Evolutionary conservation across 768 basidiomycete species (phyloP).

Genomic region (Auriscalpium orientale): DNA sequence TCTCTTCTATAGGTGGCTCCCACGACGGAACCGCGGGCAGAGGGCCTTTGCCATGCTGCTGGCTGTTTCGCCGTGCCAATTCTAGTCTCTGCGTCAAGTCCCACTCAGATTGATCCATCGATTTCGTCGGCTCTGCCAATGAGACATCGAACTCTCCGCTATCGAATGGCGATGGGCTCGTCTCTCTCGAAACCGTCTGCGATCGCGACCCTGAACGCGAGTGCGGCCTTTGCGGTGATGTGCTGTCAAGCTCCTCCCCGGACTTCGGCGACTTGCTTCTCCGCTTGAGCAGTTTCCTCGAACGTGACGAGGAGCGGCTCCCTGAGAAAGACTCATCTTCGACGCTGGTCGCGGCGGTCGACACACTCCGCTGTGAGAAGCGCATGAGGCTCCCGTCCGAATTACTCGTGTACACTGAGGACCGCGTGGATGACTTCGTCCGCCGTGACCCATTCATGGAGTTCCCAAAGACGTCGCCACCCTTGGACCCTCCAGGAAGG

Average conservation of each 20-base stretch:
- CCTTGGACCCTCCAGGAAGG: conserved; percentile 55
- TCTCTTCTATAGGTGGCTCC: conserved; percentile 48
- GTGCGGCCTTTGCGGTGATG: conserved; percentile 7
- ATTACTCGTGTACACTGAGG: conserved; percentile 68
- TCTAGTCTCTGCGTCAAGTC: conserved; percentile 74
- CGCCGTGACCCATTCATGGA: conserved; percentile 63
- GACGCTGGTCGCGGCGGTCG: conserved; percentile 56
- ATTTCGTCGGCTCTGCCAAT: conserved; percentile 25
- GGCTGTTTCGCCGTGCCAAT: conserved; percentile 77
- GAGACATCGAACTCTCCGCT: conserved; percentile 35
- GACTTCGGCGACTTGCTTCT: conserved; percentile 35
- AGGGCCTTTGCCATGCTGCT: conserved; percentile 49
- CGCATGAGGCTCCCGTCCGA: conserved; percentile 63
- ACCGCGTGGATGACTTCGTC: conserved; percentile 65
- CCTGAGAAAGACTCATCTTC: conserved; percentile 55
- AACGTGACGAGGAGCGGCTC: conserved; percentile 32
- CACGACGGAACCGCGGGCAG: conserved; percentile 26
- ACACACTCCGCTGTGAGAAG: conserved; percentile 65
- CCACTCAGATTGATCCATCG: conserved; percentile 60
- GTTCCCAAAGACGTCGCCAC: conserved; percentile 66
- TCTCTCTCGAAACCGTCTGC: conserved; percentile 38
- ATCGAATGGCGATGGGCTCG: conserved; percentile 35
- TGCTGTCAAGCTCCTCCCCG: conserved; percentile 21
- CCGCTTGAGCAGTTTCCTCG: conserved; percentile 43
- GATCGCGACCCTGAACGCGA: conserved; percentile 23